Conservation (phyloP, 257 asterid genomes). For the Solanum sejunctum region DNA sequence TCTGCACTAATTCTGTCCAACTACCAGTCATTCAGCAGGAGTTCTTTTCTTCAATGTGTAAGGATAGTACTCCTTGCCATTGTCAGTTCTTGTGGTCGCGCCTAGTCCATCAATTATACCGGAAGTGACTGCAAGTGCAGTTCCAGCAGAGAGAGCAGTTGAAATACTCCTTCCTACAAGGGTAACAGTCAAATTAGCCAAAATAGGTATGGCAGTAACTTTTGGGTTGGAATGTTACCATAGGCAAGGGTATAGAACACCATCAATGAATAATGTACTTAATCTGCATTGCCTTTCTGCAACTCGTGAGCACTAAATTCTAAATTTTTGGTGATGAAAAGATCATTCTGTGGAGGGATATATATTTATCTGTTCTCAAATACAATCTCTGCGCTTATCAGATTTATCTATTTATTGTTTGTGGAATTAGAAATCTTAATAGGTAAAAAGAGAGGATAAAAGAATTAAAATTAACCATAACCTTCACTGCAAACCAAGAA, state of each 20-base stretch:
- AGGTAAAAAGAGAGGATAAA: neutral
- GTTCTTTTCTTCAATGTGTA: slow-evolving; percentile 71
- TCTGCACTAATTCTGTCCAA: neutral
- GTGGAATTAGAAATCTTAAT: neutral
- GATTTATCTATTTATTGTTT: neutral
- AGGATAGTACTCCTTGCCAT: slow-evolving; percentile 72
- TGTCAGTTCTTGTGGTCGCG: slow-evolving; percentile 60
- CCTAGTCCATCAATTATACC: slow-evolving; percentile 58
- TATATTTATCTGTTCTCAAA: neutral
- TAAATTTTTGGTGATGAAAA: neutral
- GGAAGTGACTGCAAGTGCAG: slow-evolving; percentile 72
- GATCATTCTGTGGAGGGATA: neutral
- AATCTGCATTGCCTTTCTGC: neutral
- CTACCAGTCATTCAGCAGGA: slow-evolving; percentile 18
- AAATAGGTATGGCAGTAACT: neutral
- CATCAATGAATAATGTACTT: neutral
- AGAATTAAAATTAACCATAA: neutral
- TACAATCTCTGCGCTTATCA: neutral
- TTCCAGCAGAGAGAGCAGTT: slow-evolving; percentile 70
- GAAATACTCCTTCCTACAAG: slow-evolving; percentile 61
- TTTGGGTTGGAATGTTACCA: neutral
- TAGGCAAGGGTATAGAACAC: neutral
- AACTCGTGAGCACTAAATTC: neutral
- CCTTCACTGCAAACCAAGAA: neutral
- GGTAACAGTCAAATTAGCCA: neutral